A percentile compares a stretch with the other conserved stretches of the same genome.
Evolutionary conservation across 345 rosid genomes (phyloP).

Genomic region (Turritis glabra): DNA sequence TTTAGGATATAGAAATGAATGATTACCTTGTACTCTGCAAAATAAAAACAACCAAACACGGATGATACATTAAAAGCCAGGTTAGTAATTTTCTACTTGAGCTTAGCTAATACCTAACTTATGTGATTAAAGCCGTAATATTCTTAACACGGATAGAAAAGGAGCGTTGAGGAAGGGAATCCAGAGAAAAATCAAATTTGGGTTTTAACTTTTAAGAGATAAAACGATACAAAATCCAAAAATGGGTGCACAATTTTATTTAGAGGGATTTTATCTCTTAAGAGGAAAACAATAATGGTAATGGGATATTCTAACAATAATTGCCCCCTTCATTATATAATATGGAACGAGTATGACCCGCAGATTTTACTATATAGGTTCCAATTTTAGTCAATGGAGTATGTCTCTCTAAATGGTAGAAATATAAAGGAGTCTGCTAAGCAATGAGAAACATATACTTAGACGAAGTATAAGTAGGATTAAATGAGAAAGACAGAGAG

Average conservation of each 20-base stretch:
- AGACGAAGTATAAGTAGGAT: conserved; percentile 9
- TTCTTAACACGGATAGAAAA: neutral
- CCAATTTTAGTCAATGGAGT: conserved; percentile 9
- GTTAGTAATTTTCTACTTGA: neutral
- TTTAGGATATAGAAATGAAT: conserved; percentile 33
- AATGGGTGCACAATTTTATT: neutral
- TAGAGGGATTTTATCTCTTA: neutral
- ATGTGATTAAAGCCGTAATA: neutral
- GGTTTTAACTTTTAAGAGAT: neutral
- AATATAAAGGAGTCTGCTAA: neutral
- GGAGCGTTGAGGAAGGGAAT: neutral
- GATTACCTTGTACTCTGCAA: conserved; percentile 96
- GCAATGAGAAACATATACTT: conserved; percentile 22
- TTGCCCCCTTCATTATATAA: neutral
- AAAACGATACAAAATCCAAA: neutral
- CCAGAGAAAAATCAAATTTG: conserved; percentile 1
- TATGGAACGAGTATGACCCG: neutral
- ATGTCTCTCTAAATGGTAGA: conserved; percentile 28
- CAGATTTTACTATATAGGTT: conserved; percentile 25
- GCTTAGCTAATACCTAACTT: conserved; percentile 5
- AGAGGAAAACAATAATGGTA: conserved; percentile 19
- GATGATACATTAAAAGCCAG: conserved; percentile 8
- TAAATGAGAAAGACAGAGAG: conserved; percentile 29
- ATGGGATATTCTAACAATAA: conserved; percentile 14
- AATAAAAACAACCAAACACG: conserved; percentile 35